Evolutionary conservation across 805 yeast species (phyloP), one percentile per base, ranked within the genome.

Genomic region (Maudiozyma barnettii): DNA sequence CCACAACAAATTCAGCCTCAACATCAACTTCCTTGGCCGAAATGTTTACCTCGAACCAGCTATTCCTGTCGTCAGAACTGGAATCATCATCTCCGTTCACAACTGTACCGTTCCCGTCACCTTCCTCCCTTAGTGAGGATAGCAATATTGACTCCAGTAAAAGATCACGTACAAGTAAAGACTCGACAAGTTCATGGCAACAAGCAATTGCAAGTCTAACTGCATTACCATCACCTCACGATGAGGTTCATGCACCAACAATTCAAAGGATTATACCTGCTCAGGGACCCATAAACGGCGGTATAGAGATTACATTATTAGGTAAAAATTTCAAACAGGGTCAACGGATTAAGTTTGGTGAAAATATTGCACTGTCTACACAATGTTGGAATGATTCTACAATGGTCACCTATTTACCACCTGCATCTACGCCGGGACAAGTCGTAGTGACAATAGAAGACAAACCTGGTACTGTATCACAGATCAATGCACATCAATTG

Each of bases 381-480:
- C 95, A 87, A 59, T 89, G 95, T 65, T 91, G 98, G 98, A 86
- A 93, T 36, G 91, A 84, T 36, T 76, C 91, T 3, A 91, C 99
- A 0, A 83, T 91, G 46, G 95, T 91, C 1, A 87, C 97, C 0
- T 87, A 84, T 56, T 69, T 91, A 41, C 99, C 99, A 2, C 96
- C 98, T 3, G 84, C 96, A 1, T 67, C 83, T 8, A 79, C 77
- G 49, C 82, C 96, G 0, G 97, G 97, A 0, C 95, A 89, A 52
- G 99, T 91, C 4, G 71, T 84, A 45, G 96, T 91, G 4, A 76
- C 89, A 21, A 84, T 91, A 53, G 79, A 78, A 47, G 75, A 74
- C 52, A 30, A 31, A 45, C 29, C 37, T 6, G 74, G 45, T 3
- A 40, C 21, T 39, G 48, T 9, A 45, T 38, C 14, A 14, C 16